Percentiles rank a stretch among this genome's conserved stretches.
phyloP scores from a whole-genome alignment of 208 protist species.

The Leishmania major region DNA sequence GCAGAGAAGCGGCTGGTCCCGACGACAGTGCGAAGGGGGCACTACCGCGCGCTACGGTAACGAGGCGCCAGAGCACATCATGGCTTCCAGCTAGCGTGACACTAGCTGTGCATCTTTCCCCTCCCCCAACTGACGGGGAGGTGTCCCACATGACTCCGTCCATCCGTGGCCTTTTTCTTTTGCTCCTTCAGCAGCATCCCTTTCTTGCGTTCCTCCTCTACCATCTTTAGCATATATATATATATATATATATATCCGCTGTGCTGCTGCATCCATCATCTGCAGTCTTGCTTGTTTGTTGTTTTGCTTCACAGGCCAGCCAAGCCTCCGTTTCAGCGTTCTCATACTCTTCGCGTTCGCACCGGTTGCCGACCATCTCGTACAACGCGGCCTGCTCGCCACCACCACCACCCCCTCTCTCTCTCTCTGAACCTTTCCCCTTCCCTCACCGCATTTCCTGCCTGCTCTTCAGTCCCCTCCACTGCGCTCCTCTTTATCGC shows the following conservation, averaged over 20 bases:
- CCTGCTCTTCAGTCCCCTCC: background rate
- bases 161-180: background rate
- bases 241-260: background rate
- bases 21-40: background rate
- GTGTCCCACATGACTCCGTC: background rate
- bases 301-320: background rate
- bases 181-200: background rate
- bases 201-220: background rate
- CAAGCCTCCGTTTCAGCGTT: background rate
- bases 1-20: slow-evolving; percentile 4
- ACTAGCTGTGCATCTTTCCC: background rate
- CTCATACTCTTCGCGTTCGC: background rate
- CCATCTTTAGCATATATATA: background rate
- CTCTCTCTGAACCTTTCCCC: background rate
- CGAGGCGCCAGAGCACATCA: background rate
- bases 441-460: background rate
- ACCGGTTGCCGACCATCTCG: background rate
- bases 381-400: background rate
- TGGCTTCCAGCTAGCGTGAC: background rate
- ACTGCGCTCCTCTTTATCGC: background rate
- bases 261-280: background rate
- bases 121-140: background rate
- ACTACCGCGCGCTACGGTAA: background rate
- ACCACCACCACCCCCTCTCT: background rate
- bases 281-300: background rate